These are phyloP conservation scores for Cynanchum wilfordii DNA, from an alignment of 257 asterid genomes.

Conservation along the genomic window DNA sequence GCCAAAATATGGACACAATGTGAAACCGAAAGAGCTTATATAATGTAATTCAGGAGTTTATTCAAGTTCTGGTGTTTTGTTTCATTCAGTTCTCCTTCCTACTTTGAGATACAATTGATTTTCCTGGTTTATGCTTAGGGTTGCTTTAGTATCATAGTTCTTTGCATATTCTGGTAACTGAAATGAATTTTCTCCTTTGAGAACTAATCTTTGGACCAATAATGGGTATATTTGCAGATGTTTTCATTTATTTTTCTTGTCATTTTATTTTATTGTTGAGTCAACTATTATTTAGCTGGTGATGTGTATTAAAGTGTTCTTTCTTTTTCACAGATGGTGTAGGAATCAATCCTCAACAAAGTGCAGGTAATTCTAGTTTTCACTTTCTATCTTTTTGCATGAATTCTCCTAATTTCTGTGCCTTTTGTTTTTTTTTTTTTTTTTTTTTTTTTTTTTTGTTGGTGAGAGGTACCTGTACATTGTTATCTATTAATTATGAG, in stretches of 20 bases:
- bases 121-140: not conserved
- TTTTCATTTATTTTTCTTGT: not conserved
- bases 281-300: not conserved
- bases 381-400: conserved; percentile 6
- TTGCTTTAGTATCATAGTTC: not conserved
- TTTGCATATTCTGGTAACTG: not conserved
- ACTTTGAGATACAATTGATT: not conserved
- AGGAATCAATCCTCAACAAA: conserved; percentile 94
- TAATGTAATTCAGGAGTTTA: not conserved
- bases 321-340: conserved; percentile 74
- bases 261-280: not conserved
- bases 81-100: not conserved
- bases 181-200: not conserved
- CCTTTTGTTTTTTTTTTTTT: not conserved
- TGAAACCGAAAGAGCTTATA: not conserved
- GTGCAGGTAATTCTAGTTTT: conserved; percentile 65
- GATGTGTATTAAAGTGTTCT: not conserved
- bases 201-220: not conserved
- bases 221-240: not conserved
- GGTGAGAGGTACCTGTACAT: not conserved
- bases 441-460: not conserved
- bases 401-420: not conserved
- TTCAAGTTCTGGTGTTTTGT: not conserved
- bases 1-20: not conserved
- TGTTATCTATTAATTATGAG: not conserved